Conservation (phyloP, 2,329 filamentous ascomycete genomes). For the Fusarium secorum region DNA sequence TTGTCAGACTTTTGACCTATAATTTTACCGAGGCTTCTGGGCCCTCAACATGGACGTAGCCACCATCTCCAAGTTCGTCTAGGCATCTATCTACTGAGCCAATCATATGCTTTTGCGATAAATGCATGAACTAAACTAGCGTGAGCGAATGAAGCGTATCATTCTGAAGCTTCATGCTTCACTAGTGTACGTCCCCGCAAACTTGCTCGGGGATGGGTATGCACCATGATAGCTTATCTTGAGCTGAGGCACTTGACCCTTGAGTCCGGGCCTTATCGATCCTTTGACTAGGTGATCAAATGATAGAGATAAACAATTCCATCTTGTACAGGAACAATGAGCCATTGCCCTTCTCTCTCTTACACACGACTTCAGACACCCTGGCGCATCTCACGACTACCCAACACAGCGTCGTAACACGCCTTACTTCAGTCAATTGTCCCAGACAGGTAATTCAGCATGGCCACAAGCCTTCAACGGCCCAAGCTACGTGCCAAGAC, state of each 20-base stretch:
- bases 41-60: not conserved
- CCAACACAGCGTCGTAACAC: not conserved
- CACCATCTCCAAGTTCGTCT: not conserved
- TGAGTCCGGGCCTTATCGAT: not conserved
- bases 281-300: fast-evolving
- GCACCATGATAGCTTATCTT: not conserved
- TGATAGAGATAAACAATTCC: not conserved
- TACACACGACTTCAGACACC: not conserved
- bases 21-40: not conserved
- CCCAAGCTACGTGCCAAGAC: not conserved
- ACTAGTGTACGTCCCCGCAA: not conserved
- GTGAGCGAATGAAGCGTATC: not conserved
- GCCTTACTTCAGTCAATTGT: fast-evolving
- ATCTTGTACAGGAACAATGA: fast-evolving
- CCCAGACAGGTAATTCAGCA: not conserved
- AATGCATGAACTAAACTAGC: not conserved
- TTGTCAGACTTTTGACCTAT: no score
- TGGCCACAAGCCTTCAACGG: not conserved
- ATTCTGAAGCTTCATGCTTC: not conserved
- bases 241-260: not conserved
- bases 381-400: not conserved
- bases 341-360: not conserved
- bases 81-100: not conserved
- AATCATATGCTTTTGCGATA: not conserved
- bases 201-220: not conserved